Base-by-base conservation (phyloP, 108 stramenopile genomes). In the Fragilaria crotonensis region DNA sequence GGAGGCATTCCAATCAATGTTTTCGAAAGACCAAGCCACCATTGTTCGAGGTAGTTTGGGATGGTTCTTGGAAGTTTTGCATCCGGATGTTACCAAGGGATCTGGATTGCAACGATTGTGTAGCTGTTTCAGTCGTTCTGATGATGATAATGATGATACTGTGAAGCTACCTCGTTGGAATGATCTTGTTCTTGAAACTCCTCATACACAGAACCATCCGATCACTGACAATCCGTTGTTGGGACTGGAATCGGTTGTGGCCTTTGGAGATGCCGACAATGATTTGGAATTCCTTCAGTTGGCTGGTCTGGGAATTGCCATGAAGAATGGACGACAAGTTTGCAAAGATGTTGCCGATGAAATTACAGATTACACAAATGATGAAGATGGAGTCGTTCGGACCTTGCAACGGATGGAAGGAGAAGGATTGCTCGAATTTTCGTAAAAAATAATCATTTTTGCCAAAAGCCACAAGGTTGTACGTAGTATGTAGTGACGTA, bases 261-360 rank as follows among this genome's bases (percentile, higher is more conserved):
- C 89, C 0, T 83, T 90, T 60, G 89, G 89, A 3, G 89, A 90
- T 66, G 89, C 85, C 9, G 73, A 81, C 54, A 90, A 90, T 57
- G 89, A 90, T 65, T 28, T 76, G 9, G 84, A 90, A 51, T 78
- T 90, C 41, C 18, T 90, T 4, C 50, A 70, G 53, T 52, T 69
- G 41, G 80, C 80, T 21, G 84, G 89, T 18, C 48, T 54, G 54
- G 89, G 89, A 7, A 51, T 83, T 28, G 84, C 83, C 0, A 85
- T 90, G 84, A 78, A 80, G 51, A 90, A 90, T 68, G 84, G 73
- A 22, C 51, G 78, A 33, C 66, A 67, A 5, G 33, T 25, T 27
- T 31, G 73, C 31, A 84, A 86, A 55, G 32, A 80, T 50, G 73
- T 68, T 22, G 83, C 82, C 9, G 70, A 82, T 60, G 59, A 52